Base-by-base conservation (phyloP, 257 asterid genomes). In the Penstemon davidsonii region DNA sequence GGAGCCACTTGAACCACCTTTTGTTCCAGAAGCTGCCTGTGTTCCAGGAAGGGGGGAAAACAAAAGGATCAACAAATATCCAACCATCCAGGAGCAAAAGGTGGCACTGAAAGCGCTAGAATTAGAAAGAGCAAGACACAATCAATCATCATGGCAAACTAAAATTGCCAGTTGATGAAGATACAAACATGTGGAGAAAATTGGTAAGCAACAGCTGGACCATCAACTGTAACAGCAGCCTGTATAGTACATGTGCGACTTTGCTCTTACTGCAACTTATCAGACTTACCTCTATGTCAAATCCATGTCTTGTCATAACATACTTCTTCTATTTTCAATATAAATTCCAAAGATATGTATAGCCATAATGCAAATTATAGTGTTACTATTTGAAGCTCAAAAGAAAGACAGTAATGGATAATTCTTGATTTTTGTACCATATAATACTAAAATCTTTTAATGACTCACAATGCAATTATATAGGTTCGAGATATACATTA, bases 1-100 rank as follows among this genome's bases (percentile, higher is more conserved):
- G 70, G 99, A 94, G 65, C 99, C 99, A 84, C 99, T 94, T 76
- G 99, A 94, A 73, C 99, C 99, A 49, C 99, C 99, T 85, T 91
- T 94, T 13, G 99, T 94, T 75, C 99, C 99, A 15, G 99, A 94
- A 79, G 99, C 99, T 46, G 99, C 99, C 99, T 94, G 85, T 62
- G 44, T 55, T 62, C 64, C 73, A 67, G 18, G 43, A 67, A 52
- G 57, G 68, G 51, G n/a, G n/a, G n/a, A n/a, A n/a, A n/a, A n/a
- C n/a, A n/a, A n/a, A n/a, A n/a, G n/a, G n/a, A n/a, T n/a, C 8
- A 54, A 56, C 45, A 43, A 55, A 7, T 54, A 75, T 36, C 42
- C 72, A 50, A 69, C 44, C 10, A 9, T 51, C n/a, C 15, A 62
- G 33, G 67, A 69, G 60, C 42, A 51, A 60, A 60, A 7, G 25